Base-by-base conservation (phyloP, 1,284 basidiomycete species). In the Malassezia arunalokei region DNA sequence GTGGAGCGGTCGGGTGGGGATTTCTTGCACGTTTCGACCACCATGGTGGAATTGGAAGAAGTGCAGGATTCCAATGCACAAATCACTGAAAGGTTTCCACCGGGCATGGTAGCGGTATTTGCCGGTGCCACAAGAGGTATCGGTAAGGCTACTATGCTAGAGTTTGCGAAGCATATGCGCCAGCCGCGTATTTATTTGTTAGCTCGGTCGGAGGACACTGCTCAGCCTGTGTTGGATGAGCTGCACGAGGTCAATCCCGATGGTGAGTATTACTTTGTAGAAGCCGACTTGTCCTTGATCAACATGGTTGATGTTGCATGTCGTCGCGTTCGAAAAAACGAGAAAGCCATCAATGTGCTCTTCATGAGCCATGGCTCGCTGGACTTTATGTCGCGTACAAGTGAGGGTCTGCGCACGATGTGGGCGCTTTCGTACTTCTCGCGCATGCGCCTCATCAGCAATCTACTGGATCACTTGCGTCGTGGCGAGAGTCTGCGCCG, bases 21-120 rank as follows among this genome's bases (percentile, higher is more conserved):
- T 24, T 24, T 24, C 20, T 2, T 2, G 20, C 20, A 35, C 33
- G 11, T 15, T 6, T 41, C 47, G 39, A 40, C 38, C 40, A 49
- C 32, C 40, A 49, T 49, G 48, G 48, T 49, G 24, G 40, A 41
- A 40, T 32, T 43, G 33, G 48, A 32, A 14, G 40, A 49, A 43
- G 48, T 49, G 11, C 40, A 24, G 17, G 48, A 37, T 12, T 49
- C 48, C 29, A 49, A 49, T 32, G 29, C 30, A 31, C 40, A 27
- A 8, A 49, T 49, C 32, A 31, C 32, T 5, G 8, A 20, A 20
- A 41, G 35, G 48, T 38, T 49, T 35, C 31, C 29, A 5, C 20
- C 29, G 14, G n/a, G 33, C 14, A 14, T 37, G 15, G 48, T 49
- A 20, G 40, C 40, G 5, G 48, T 49, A 8, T 49, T 49, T 38